Evolutionary conservation across 306 rosid genomes (phyloP), one percentile per base, ranked within the genome.

Genomic region (Echinosophora koreensis): DNA sequence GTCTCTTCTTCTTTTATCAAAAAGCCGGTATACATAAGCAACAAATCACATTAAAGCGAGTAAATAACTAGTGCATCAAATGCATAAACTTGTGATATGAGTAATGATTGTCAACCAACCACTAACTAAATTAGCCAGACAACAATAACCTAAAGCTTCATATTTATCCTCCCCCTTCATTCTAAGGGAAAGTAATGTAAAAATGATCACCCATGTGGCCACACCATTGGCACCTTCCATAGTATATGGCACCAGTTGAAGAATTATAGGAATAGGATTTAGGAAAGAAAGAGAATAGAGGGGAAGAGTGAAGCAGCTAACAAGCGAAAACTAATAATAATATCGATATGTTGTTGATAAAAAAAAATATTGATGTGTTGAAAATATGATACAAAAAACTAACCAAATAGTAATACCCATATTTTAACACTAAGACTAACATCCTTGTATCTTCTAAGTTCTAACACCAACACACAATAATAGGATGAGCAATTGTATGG

Each of bases 401-500:
- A 44, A 44, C n/a, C 50, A 44, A 10, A 44, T 22, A 22, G 22
- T 22, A 22, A 22, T 11, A 44, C 11, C 13, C 14, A 2, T 44
- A 3, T 9, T 44, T 44, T 44, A 44, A 44, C 14, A 44, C 41
- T 44, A 44, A 44, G 49, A 44, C 49, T 10, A 10, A 44, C 49
- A 44, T 11, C 50, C 50, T 44, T 44, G 14, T 44, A 44, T 44
- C 50, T 44, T 44, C 14, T 42, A 42, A 42, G 49, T 42, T 42
- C 49, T 44, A 44, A 11, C 50, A 44, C 11, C 11, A 54, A 74
- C 74, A 83, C 78, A 73, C 54, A 70, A 71, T 11, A 73, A 60
- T 61, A 68, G 56, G 82, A 83, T 59, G 62, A 73, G 34, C 64
- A 81, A 75, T 42, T 57, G 28, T 35, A 52, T 9, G 16, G 77